These are phyloP conservation scores for Diaporthe australafricana DNA, from an alignment of 2,329 filamentous ascomycete genomes.

Conservation along the genomic window DNA sequence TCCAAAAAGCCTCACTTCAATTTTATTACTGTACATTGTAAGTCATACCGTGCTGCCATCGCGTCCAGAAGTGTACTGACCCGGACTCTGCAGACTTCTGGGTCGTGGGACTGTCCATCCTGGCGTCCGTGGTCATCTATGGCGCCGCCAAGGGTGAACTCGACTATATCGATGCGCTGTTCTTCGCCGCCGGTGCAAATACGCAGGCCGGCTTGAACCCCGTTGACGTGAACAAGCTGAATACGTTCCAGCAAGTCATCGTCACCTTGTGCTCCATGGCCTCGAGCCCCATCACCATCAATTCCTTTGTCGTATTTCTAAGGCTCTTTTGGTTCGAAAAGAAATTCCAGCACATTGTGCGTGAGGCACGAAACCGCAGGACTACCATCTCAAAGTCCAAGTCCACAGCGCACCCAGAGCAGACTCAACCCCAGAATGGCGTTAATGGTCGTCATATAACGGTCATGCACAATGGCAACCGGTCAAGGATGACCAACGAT, in stretches of 20 bases:
- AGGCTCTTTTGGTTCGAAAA: conserved; percentile 99
- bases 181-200: conserved; percentile 86
- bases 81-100: conserved; percentile 72
- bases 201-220: conserved; percentile 96
- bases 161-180: conserved; percentile 86
- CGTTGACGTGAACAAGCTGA: conserved; percentile 73
- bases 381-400: conserved; percentile 72
- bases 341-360: conserved; percentile 86
- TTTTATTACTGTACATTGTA: conserved; percentile 85
- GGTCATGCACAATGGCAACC: conserved; percentile 70
- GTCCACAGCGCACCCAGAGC: conserved; percentile 60
- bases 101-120: conserved; percentile 78
- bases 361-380: conserved; percentile 76
- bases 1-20: conserved; percentile 77
- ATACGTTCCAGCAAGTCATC: conserved; percentile 79
- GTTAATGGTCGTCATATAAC: conserved; percentile 75
- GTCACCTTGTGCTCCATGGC: conserved; percentile 79
- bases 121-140: conserved; percentile 84
- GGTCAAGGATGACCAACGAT: conserved; percentile 70
- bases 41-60: conserved; percentile 45
- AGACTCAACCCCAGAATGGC: conserved; percentile 67
- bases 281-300: conserved; percentile 85
- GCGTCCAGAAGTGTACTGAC: neutral
- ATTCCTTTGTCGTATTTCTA: conserved; percentile 89
- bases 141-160: conserved; percentile 68